A percentile compares a stretch with the other conserved stretches of the same genome.
These are phyloP conservation scores for Solanum pinnatisectum DNA, from an alignment of 257 asterid genomes.

Conservation along the genomic window DNA sequence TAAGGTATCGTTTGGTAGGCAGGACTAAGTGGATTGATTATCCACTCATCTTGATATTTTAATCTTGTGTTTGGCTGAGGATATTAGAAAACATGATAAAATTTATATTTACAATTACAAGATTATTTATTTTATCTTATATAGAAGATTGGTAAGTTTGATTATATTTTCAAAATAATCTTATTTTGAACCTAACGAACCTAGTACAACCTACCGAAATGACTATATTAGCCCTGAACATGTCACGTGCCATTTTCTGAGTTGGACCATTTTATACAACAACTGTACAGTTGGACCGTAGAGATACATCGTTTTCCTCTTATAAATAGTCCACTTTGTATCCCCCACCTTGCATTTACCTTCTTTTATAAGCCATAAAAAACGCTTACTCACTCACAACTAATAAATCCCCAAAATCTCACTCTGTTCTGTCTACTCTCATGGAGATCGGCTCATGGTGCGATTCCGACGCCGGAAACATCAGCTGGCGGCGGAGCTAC, in stretches of 20 bases:
- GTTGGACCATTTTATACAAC: background rate
- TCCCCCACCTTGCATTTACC: background rate
- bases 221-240: background rate
- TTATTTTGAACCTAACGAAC: background rate
- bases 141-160: background rate
- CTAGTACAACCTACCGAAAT: background rate
- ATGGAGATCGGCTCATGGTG: background rate
- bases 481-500: background rate
- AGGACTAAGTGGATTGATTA: background rate
- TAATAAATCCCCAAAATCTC: background rate
- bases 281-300: background rate
- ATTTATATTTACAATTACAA: background rate
- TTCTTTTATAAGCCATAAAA: background rate
- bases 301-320: background rate
- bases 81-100: background rate
- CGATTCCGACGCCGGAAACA: background rate
- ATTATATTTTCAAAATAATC: background rate
- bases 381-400: background rate
- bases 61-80: background rate
- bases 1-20: too few relatives aligned
- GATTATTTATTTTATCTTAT: background rate
- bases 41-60: background rate
- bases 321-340: conserved; percentile 8
- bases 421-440: background rate
- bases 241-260: conserved; percentile 10